phyloP scores from a whole-genome alignment of 495 filamentous ascomycete genomes.

The Neurospora sp. region DNA sequence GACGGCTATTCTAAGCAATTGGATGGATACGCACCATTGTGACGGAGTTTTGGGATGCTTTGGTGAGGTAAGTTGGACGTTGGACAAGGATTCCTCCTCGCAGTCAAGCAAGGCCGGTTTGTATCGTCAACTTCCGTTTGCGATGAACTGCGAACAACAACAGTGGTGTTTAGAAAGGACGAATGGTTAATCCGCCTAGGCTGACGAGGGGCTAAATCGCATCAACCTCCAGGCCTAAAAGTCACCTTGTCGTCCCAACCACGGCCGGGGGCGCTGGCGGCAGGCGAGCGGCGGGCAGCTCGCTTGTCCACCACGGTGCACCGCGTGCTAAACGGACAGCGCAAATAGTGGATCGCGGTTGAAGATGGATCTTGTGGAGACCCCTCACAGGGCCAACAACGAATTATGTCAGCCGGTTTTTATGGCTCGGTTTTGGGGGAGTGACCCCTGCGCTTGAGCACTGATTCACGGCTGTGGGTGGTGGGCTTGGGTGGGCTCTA shows the following conservation, averaged over 20 bases:
- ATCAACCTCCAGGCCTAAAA: neutral
- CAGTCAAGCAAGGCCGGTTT: neutral
- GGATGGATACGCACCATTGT: slow-evolving; percentile 22
- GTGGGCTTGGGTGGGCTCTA: neutral
- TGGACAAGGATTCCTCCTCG: neutral
- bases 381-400: neutral
- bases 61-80: slow-evolving; percentile 7
- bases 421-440: neutral
- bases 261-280: neutral
- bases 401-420: slow-evolving; percentile 16
- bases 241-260: neutral
- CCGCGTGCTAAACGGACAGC: neutral
- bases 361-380: neutral
- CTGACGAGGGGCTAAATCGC: neutral
- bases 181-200: neutral
- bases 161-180: neutral
- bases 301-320: neutral
- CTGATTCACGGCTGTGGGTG: neutral
- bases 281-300: neutral
- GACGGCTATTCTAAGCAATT: neutral
- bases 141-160: neutral
- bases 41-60: slow-evolving; percentile 3
- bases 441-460: slow-evolving; percentile 14
- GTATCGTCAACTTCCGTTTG: neutral
- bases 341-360: neutral